Conservation (phyloP, 2,329 filamentous ascomycete species). For the Fulvia fulva region DNA sequence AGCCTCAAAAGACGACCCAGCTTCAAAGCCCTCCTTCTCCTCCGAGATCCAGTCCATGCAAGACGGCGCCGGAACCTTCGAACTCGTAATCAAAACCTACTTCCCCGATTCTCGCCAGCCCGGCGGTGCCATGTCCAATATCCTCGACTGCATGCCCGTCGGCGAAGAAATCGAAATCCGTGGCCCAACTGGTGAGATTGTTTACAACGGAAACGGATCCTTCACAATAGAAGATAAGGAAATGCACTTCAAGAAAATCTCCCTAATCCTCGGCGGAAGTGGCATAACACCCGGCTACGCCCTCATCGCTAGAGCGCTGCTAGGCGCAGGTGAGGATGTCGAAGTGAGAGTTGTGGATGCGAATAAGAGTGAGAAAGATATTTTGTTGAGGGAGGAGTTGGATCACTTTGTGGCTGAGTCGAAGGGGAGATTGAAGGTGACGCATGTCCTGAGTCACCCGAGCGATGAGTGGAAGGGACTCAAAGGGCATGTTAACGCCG, state of each 20-base stretch:
- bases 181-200: conserved; percentile 50
- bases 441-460: conserved; percentile 47
- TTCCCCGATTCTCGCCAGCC: conserved; percentile 46
- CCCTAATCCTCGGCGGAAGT: conserved; percentile 49
- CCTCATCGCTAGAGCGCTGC: conserved; percentile 44
- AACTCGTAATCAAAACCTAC: conserved; percentile 52
- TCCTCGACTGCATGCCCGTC: conserved; percentile 49
- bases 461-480: conserved; percentile 45
- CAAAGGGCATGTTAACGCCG: conserved; percentile 43
- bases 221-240: conserved; percentile 46
- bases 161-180: conserved; percentile 51
- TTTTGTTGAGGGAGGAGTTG: conserved; percentile 44
- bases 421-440: conserved; percentile 41
- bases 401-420: conserved; percentile 38
- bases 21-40: not conserved
- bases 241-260: conserved; percentile 43
- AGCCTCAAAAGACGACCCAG: conserved; percentile 27
- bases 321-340: conserved; percentile 29
- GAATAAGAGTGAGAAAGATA: conserved; percentile 47
- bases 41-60: conserved; percentile 9
- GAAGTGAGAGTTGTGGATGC: conserved; percentile 46
- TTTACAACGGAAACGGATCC: conserved; percentile 45
- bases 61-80: conserved; percentile 42
- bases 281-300: conserved; percentile 53
- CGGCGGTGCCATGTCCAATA: conserved; percentile 52